Conservation (phyloP, 345 rosid species). For the Cardamine chenopodiifolia region DNA sequence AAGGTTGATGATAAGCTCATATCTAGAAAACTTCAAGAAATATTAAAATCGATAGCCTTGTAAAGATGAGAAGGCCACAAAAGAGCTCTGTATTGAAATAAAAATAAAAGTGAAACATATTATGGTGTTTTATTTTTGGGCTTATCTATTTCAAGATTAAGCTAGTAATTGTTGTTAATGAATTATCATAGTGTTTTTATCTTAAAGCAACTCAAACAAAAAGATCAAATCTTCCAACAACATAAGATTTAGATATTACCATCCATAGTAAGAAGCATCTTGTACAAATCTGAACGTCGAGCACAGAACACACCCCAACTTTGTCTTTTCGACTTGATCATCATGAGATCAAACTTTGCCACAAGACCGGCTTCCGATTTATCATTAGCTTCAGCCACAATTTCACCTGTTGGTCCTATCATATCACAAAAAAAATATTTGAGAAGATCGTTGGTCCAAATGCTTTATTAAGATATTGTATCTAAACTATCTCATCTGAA, state of each 20-base stretch:
- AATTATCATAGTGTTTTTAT: not conserved
- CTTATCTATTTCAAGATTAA: not conserved
- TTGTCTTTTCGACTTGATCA: conserved; percentile 70
- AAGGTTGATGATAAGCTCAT: not conserved
- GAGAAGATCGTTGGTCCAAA: not conserved
- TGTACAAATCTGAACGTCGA: no score
- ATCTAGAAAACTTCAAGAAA: not conserved
- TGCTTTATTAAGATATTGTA: not conserved
- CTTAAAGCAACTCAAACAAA: conserved; percentile 9
- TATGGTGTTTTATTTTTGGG: conserved; percentile 4
- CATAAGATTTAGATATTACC: no score
- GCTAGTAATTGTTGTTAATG: not conserved
- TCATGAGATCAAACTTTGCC: conserved; percentile 77
- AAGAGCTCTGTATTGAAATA: no score
- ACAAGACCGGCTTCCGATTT: conserved; percentile 76
- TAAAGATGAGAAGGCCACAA: not conserved
- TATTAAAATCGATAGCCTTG: not conserved
- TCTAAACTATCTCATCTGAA: conserved; percentile 14
- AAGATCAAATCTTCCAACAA: not conserved
- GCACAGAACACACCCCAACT: no score
- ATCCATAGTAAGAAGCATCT: no score
- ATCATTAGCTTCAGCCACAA: conserved; percentile 69
- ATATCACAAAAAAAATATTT: conserved; percentile 2
- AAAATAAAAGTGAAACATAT: not conserved
- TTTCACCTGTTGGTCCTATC: conserved; percentile 85